Conservation (phyloP, 2,329 filamentous ascomycete genomes). For the Nemania diffusa region DNA sequence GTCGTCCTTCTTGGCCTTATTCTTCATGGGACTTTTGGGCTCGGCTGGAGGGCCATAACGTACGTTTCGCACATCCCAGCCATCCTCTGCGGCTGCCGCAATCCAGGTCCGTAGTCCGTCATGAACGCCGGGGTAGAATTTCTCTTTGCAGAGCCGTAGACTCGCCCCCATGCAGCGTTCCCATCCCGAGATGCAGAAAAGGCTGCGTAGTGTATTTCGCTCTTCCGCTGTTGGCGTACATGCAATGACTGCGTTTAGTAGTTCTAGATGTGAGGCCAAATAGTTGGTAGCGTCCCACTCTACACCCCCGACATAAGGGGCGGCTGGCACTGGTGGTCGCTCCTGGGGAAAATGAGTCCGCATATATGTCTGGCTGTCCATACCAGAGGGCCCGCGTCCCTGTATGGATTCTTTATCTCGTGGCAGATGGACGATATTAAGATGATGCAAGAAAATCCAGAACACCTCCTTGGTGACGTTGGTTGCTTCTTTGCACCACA, state of each 20-base stretch:
- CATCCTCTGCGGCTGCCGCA: slow-evolving; percentile 84
- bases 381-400: slow-evolving; percentile 50
- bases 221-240: slow-evolving; percentile 75
- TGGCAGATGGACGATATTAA: slow-evolving; percentile 83
- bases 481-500: slow-evolving; percentile 93
- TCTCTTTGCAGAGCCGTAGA: slow-evolving; percentile 93
- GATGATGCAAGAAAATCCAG: slow-evolving; percentile 97
- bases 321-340: slow-evolving; percentile 89
- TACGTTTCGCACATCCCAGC: slow-evolving; percentile 85
- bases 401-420: slow-evolving; percentile 53
- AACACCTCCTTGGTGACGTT: slow-evolving; percentile 98
- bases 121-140: slow-evolving; percentile 94
- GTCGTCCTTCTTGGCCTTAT: slow-evolving; percentile 56
- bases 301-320: slow-evolving; percentile 94
- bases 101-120: slow-evolving; percentile 91
- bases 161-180: slow-evolving; percentile 89
- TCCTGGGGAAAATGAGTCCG: slow-evolving; percentile 82
- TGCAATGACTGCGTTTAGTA: slow-evolving; percentile 89
- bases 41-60: slow-evolving; percentile 72
- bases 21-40: slow-evolving; percentile 57
- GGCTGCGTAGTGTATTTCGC: slow-evolving; percentile 80
- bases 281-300: slow-evolving; percentile 99
- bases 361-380: slow-evolving; percentile 69
- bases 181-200: slow-evolving; percentile 85
- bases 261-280: slow-evolving; percentile 88